Evolutionary conservation across 768 basidiomycete genomes (phyloP), one percentile per base, ranked within the genome.

Genomic region (Tremella yokohamensis): DNA sequence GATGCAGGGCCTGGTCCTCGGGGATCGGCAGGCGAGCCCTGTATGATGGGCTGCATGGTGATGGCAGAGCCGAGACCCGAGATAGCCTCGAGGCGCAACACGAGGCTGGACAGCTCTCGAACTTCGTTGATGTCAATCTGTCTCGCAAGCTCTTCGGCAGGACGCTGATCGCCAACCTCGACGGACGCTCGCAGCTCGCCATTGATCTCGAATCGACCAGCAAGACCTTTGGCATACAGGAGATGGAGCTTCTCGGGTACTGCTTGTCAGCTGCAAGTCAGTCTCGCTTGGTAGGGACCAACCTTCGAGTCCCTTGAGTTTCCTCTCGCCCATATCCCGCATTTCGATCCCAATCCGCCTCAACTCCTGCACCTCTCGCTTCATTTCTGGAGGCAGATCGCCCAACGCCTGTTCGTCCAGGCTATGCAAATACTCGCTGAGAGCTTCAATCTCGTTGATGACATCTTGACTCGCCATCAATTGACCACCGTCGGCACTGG

Each of bases 401-500:
- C 65, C 70, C 59, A 73, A 52, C 26, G 68, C 65, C 49, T 66
- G 73, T 12, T 78, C 77, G 18, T 75, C 74, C 38, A 69, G 60
- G 1, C 56, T 65, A 56, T 75, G 77, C 0, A 70, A 48, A 61
- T 66, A 76, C 78, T 94, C 92, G 56, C 85, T 83, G 9, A 78
- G 65, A 16, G 61, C 57, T 29, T 70, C 62, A 19, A 77, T 65
- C 64, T 77, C 75, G 50, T 73, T 72, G 52, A 91, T 81, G 64
- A 93, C 85, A 57, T 96, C 91, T 2, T 85, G 83, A 69, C 89
- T 91, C 69, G 89, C 87, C 84, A 88, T 87, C 72, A 98, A 89
- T 75, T 98, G 90, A 0, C 96, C 96, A 7, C 96, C 96, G 8
- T 84, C 84, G 0, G 96, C 92, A 57, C 80, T 83, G 19, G 86